Evolutionary conservation across 2,329 filamentous ascomycete species (phyloP), one percentile per base, ranked within the genome.

Genomic region (Penicillium freii): DNA sequence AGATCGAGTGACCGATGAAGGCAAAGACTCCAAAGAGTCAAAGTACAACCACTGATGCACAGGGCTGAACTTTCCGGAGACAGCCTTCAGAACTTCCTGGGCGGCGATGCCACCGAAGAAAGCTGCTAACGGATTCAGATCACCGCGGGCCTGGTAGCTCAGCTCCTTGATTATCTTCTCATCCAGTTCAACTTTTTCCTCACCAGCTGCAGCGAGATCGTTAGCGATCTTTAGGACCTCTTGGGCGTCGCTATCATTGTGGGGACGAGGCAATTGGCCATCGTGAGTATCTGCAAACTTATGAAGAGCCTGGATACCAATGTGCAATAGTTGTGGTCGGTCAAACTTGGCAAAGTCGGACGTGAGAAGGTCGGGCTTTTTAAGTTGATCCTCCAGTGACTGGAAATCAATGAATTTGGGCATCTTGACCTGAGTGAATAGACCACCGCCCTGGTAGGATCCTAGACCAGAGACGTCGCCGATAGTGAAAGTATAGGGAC

Each of bases 291-390:
- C 87, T 13, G 84, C 86, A 75, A 96, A 99, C 36, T 87, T 86
- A 73, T 97, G 92, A 8, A 99, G 82, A 10, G 94, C 92, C 77
- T 97, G 92, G 70, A 97, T 89, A 59, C 92, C 94, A 60, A 95
- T 80, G 73, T 99, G 94, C 25, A 99, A 84, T 75, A 97, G 92
- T 64, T 89, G 86, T 1, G 94, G 94, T 45, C 94, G 89, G 75
- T 97, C 94, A 65, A 97, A 97, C 76, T 99, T 99, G 76, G 94
- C 94, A 71, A 92, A 99, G 74, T 99, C 94, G 23, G 94, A 96
- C 59, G 96, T 85, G 69, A 97, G 78, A 62, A 95, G 86, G 69
- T 97, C 93, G 2, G 94, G 94, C 57, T 91, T 89, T 76, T 91
- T 91, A 56, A 97, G 77, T 59, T 96, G 85, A 51, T 85, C 79